These are phyloP conservation scores for Polytrichum commune DNA, from an alignment of 225 moss, liverwort and hornwort species.

Conservation along the genomic window DNA sequence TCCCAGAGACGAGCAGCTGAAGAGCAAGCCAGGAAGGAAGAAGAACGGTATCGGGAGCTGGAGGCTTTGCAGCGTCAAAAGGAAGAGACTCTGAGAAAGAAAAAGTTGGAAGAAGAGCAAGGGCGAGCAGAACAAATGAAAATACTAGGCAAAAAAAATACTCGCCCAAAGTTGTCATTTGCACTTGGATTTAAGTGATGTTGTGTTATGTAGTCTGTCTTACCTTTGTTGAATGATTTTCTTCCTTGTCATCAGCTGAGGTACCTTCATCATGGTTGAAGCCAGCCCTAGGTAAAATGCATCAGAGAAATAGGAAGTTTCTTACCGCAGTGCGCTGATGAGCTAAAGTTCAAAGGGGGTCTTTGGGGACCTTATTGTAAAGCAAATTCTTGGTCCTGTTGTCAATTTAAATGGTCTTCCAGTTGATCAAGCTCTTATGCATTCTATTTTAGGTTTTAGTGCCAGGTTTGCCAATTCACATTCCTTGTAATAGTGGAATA, in stretches of 20 bases:
- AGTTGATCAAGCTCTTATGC: too few species aligned
- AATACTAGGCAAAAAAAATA: conserved; percentile 96
- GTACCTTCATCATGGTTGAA: conserved; percentile 12
- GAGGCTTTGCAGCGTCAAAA: conserved; percentile 93
- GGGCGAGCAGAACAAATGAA: conserved; percentile 93
- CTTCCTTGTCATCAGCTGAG: not conserved
- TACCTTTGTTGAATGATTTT: conserved; percentile 5
- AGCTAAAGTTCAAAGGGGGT: conserved; percentile 13
- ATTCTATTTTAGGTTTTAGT: too few species aligned
- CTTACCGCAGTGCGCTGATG: conserved; percentile 12
- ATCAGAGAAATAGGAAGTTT: conserved; percentile 10
- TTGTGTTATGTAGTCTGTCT: not conserved
- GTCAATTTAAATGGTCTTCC: too few species aligned
- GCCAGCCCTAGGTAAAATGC: conserved; percentile 7
- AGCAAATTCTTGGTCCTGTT: conserved; percentile 19
- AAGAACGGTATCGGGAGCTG: conserved; percentile 88
- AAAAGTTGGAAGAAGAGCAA: conserved; percentile 89
- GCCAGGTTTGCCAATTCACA: too few species aligned
- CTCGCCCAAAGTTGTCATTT: conserved; percentile 92
- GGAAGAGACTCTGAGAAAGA: conserved; percentile 73
- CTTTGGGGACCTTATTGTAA: conserved; percentile 32
- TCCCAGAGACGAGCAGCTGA: conserved; percentile 90
- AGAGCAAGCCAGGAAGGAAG: conserved; percentile 95
- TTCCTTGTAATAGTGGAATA: too few species aligned
- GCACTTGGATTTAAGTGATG: conserved; percentile 89